Base-by-base conservation (phyloP, 2,329 filamentous ascomycete genomes). In the Penicillium olsonii region DNA sequence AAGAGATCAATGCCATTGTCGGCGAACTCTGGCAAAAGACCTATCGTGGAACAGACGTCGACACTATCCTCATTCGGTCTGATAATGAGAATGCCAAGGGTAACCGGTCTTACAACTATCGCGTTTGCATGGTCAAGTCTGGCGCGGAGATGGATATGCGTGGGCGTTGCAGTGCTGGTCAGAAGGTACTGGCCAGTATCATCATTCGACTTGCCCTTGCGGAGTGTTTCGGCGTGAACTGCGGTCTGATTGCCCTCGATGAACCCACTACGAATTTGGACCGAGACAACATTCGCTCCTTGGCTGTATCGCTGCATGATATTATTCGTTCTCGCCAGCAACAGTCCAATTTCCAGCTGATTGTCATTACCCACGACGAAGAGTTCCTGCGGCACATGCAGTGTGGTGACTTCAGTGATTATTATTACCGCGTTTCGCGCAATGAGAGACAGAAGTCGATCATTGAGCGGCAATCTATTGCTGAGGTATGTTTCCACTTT, bases 71-170 rank as follows among this genome's bases (percentile, higher is more conserved):
- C 65, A 97, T 99, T 73, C 87, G 88, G 34, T 96, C 92, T 15
- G 92, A 97, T 71, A 87, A 85, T 61, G 94, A 97, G 68, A 84
- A 82, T 39, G 78, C 78, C 34, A 83, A 84, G 48, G 86, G 84
- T 44, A 91, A 90, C 64, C 85, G 90, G 63, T 88, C 80, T 54
- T 97, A 97, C 80, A 97, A 99, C 74, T 99, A 99, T 77, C 89
- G 94, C 39, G 87, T 99, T 5, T 92, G 90, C 72, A 99, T 99
- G 94, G 85, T 96, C 61, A 99, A 99, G 76, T 87, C 92, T 68
- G 91, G 95, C 65, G 90, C 88, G 0, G 94, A 99, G 72, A 96
- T 99, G 91, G 94, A 99, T 75, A 99, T 99, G 94, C 90, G 94
- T 55, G 95, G 94, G 1, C 89, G 94, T 47, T 99, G 94, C 78